Evolutionary conservation across 164 flowering plant species (phyloP).

Genomic region (Vitis cinerea): DNA sequence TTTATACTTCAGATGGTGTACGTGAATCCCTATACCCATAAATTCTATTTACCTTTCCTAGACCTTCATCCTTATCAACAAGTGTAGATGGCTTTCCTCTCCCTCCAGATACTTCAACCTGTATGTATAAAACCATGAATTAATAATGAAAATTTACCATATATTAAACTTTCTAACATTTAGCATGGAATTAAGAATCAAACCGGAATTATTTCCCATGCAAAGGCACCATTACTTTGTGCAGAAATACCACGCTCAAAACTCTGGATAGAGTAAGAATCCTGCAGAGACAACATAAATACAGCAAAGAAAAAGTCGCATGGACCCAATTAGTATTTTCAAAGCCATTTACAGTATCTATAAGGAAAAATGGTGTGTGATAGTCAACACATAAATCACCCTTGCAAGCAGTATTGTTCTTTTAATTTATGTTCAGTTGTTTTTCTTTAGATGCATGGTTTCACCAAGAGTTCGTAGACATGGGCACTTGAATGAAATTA

Average conservation of each 20-base stretch:
- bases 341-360: too few relatives aligned
- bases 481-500: too few relatives aligned
- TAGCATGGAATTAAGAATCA: background rate
- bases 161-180: background rate
- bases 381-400: too few relatives aligned
- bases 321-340: background rate
- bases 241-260: constrained; percentile 63
- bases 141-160: background rate
- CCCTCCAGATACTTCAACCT: constrained; percentile 73
- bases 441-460: too few relatives aligned
- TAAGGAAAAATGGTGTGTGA: background rate
- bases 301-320: background rate
- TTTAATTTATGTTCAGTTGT: too few relatives aligned
- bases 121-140: constrained; percentile 12
- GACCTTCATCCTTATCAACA: constrained; percentile 73
- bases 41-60: constrained; percentile 52
- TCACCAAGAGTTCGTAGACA: too few relatives aligned
- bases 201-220: constrained; percentile 71
- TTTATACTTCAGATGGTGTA: background rate
- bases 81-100: constrained; percentile 57
- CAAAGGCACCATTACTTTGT: constrained; percentile 41
- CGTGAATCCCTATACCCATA: background rate
- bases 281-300: constrained; percentile 27
- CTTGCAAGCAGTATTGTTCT: too few relatives aligned
- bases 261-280: constrained; percentile 53